phyloP scores from a whole-genome alignment of 305 asterid genomes.

The Fraxinus sp. region DNA sequence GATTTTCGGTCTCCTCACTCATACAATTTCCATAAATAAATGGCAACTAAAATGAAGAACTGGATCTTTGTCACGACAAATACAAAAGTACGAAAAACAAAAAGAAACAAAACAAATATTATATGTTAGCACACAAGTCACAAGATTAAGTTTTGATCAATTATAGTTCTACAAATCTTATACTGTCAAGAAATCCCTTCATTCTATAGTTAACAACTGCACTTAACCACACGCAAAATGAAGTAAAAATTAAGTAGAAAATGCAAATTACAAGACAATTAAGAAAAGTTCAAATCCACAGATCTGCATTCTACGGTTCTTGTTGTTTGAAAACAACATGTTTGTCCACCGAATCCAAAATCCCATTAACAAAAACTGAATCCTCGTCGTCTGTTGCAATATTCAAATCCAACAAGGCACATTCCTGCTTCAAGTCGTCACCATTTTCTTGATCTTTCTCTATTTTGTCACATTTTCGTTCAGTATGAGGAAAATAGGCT shows the following conservation, averaged over 20 bases:
- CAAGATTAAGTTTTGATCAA: not conserved
- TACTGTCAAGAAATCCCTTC: not conserved
- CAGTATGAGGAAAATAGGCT: conserved; percentile 28
- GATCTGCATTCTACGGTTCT: conserved; percentile 31
- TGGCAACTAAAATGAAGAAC: not conserved
- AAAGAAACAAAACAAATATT: not conserved
- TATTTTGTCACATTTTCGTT: conserved; percentile 10
- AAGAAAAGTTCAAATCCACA: not conserved
- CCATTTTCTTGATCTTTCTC: conserved; percentile 15
- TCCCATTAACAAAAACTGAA: conserved; percentile 28
- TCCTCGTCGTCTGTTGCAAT: conserved; percentile 44
- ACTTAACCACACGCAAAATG: conserved; percentile 36
- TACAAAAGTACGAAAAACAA: not conserved
- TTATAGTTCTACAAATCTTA: conserved; percentile 5
- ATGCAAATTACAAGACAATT: not conserved
- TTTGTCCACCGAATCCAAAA: conserved; percentile 57
- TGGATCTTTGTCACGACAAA: not conserved
- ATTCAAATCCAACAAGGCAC: conserved; percentile 61
- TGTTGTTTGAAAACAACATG: conserved; percentile 50
- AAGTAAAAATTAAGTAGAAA: conserved; percentile 19
- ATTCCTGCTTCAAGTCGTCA: conserved; percentile 16
- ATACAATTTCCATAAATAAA: not conserved
- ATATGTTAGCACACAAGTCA: not conserved
- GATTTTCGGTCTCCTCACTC: not conserved
- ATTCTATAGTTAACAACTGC: conserved; percentile 20